Conservation (phyloP, 2,329 filamentous ascomycete genomes). For the Beauveria rudraprayagi region DNA sequence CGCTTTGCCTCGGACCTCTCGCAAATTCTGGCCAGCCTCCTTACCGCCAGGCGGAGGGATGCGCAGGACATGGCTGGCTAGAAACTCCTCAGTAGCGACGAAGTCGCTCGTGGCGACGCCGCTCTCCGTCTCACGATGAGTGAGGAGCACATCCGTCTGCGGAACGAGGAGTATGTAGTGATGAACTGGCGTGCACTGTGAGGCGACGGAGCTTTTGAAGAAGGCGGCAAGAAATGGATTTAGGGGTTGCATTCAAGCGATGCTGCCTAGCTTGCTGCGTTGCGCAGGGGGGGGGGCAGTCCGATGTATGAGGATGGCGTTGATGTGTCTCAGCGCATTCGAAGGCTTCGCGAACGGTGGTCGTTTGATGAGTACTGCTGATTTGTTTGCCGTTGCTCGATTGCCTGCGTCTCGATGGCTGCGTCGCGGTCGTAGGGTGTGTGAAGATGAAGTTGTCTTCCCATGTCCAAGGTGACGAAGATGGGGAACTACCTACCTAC, state of each 20-base stretch:
- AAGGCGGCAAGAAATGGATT: slow-evolving; percentile 98
- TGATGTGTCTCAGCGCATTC: neutral
- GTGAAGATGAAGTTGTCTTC: neutral
- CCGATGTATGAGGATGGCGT: neutral
- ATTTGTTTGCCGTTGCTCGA: neutral
- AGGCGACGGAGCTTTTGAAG: slow-evolving; percentile 88
- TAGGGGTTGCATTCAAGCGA: slow-evolving; percentile 78
- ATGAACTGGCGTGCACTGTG: slow-evolving; percentile 85
- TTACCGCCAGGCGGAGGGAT: slow-evolving; percentile 56
- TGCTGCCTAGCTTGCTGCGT: slow-evolving; percentile 10
- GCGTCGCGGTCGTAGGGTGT: neutral
- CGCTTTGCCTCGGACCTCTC: slow-evolving; percentile 85
- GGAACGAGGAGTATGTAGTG: slow-evolving; percentile 93
- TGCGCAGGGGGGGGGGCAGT: neutral
- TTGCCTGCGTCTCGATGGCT: neutral
- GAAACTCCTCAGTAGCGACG: slow-evolving; percentile 84
- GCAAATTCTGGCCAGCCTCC: slow-evolving; percentile 54
- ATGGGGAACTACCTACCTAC: neutral
- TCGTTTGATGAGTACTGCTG: neutral
- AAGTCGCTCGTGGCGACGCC: slow-evolving; percentile 70
- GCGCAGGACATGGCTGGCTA: slow-evolving; percentile 92
- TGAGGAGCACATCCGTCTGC: slow-evolving; percentile 83
- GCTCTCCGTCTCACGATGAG: slow-evolving; percentile 79
- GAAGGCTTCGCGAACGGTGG: neutral
- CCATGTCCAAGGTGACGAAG: neutral